Conservation (phyloP, 148 eudicot genomes). For the Chenopodium quinoa region DNA sequence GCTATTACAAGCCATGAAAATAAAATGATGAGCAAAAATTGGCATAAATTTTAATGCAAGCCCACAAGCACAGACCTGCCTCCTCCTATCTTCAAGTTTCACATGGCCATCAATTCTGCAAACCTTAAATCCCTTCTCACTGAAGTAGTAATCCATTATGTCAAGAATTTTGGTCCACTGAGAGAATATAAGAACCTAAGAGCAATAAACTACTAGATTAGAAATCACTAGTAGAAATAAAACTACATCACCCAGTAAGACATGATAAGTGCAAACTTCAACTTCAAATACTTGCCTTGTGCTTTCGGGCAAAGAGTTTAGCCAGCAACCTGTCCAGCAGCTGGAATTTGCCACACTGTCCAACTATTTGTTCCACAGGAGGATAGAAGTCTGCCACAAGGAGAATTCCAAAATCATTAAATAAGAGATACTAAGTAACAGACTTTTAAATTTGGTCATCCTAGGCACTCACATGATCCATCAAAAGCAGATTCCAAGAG, state of each 20-base stretch:
- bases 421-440: neutral
- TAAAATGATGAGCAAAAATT: neutral
- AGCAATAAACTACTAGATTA: conserved; percentile 1
- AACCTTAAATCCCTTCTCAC: conserved; percentile 71
- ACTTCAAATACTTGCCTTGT: conserved; percentile 53
- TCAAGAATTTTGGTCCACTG: conserved; percentile 95
- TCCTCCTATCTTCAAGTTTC: conserved; percentile 76
- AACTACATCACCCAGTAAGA: neutral
- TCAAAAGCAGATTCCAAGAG: conserved; percentile 78
- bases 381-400: conserved; percentile 65
- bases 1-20: neutral
- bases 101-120: conserved; percentile 96
- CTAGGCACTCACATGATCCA: conserved; percentile 69
- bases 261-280: neutral
- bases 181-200: conserved; percentile 87
- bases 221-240: neutral
- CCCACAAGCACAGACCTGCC: conserved; percentile 50
- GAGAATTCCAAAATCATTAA: neutral
- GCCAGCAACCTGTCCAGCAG: conserved; percentile 71
- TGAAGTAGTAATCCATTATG: conserved; percentile 85
- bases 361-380: conserved; percentile 83
- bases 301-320: conserved; percentile 71
- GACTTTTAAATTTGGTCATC: neutral
- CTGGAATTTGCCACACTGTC: conserved; percentile 85
- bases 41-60: neutral